Conservation (phyloP, 768 basidiomycete species). For the Leccinum truebloodii region DNA sequence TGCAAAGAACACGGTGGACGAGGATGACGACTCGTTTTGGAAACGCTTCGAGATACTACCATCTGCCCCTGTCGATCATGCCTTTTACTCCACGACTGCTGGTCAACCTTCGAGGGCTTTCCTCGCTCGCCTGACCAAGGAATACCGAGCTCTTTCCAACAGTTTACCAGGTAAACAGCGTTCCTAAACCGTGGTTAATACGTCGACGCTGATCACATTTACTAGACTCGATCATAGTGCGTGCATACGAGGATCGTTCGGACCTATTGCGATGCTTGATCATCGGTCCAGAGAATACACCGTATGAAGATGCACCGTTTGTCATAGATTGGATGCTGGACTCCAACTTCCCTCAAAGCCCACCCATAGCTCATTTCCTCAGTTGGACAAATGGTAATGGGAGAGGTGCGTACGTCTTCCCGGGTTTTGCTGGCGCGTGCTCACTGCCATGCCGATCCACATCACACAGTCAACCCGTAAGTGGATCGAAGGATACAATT, state of each 20-base stretch:
- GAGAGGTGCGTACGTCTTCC: constrained; percentile 38
- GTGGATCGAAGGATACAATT: constrained; percentile 26
- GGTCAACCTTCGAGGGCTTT: constrained; percentile 73
- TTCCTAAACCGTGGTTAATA: not conserved
- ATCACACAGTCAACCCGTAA: constrained; percentile 66
- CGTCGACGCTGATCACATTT: constrained; percentile 9
- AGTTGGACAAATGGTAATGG: constrained; percentile 97
- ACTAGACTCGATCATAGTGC: constrained; percentile 82
- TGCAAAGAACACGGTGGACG: constrained; percentile 29
- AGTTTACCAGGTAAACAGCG: constrained; percentile 74
- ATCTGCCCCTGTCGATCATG: constrained; percentile 79
- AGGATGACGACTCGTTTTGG: constrained; percentile 55
- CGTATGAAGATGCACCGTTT: constrained; percentile 94
- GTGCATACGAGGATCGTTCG: constrained; percentile 86
- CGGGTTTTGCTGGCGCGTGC: not conserved
- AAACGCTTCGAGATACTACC: constrained; percentile 80
- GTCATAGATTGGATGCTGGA: constrained; percentile 93
- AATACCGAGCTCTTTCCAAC: constrained; percentile 76
- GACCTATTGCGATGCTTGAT: constrained; percentile 89
- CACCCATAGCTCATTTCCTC: constrained; percentile 86
- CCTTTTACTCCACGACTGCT: constrained; percentile 64
- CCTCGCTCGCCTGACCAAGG: constrained; percentile 72
- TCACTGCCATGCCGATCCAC: not conserved
- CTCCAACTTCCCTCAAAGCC: constrained; percentile 78
- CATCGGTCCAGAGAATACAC: constrained; percentile 90